Base-by-base conservation (phyloP, 768 basidiomycete genomes). In the Auriscalpium orientale region DNA sequence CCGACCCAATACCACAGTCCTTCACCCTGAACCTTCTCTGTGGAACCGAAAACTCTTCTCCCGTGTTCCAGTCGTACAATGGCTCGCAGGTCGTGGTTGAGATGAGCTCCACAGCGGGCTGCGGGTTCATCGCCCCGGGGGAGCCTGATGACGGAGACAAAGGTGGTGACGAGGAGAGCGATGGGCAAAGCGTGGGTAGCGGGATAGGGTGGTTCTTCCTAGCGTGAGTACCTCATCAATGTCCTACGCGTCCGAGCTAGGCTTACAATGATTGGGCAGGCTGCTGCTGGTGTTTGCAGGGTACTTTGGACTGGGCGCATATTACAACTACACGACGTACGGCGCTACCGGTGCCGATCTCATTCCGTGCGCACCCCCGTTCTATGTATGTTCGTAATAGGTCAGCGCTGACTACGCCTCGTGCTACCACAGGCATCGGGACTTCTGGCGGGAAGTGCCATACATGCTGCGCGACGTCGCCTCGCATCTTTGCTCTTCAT, bases 171-270 rank as follows among this genome's bases (percentile, higher is more conserved):
- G 59, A 55, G 40, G 18, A 4, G 9, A 54, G 56, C 46, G 58
- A 66, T 20, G 55, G 21, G 22, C 60, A 64, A 61, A 49, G 58
- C 0, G 77, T 81, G 22, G 87, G 85, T 4, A 89, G 84, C 68
- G 89, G 86, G 21, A 72, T 95, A n/a, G 87, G 89, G 3, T 92
- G 88, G 79, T 93, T 94, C 74, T 89, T 94, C 76, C 74, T 91
- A 34, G 74, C 91, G 90, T 89, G 68, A 68, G 89, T 68, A 12
- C 36, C 50, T 1, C 7, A 15, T 46, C 45, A 22, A 20, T 13
- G 15, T 15, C 16, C 38, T 35, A 8, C 37, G 46, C 16, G 10
- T 18, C 51, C 38, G 50, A 15, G n/a, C 16, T 11, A 22, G 11
- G 10, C 53, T 56, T 34, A 59, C 45, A 56, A 44, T 49, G 38